A percentile compares a stretch with the other conserved stretches of the same genome.
Evolutionary conservation across 495 filamentous ascomycete genomes (phyloP).

Genomic region (Symbiotaphrina buchneri): DNA sequence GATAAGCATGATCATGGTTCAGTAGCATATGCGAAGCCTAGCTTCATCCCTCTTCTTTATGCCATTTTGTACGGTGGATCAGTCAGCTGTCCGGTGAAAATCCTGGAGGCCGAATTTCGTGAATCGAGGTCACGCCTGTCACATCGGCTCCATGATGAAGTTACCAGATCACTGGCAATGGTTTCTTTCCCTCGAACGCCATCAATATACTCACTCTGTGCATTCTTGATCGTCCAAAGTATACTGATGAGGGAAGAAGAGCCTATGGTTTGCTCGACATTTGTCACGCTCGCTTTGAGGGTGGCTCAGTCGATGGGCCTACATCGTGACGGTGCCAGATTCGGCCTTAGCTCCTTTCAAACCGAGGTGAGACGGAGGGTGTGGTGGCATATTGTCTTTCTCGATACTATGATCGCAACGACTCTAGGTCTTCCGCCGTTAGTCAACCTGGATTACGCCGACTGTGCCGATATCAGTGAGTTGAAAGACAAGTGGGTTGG

Average conservation of each 20-base stretch:
- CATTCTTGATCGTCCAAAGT: conserved; percentile 1
- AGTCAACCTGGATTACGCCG: conserved; percentile 2
- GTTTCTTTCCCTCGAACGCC: conserved; percentile 1
- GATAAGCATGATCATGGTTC: not conserved
- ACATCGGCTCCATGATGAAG: not conserved
- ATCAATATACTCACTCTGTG: not conserved
- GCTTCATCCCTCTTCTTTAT: not conserved
- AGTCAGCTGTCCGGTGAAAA: not conserved
- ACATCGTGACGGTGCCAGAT: conserved; percentile 6
- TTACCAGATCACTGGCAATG: not conserved
- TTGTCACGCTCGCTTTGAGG: conserved; percentile 5
- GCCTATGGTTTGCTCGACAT: conserved; percentile 1
- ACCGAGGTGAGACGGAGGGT: conserved; percentile 5
- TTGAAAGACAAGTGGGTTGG: conserved; percentile 7
- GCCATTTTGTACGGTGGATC: conserved; percentile 1
- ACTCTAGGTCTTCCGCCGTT: conserved; percentile 7
- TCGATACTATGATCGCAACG: conserved; percentile 6
- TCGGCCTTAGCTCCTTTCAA: conserved; percentile 1
- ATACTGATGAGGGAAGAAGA: not conserved
- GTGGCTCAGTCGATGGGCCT: conserved; percentile 7
- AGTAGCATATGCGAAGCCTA: not conserved
- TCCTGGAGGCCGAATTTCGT: too few species aligned
- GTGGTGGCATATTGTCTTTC: conserved; percentile 7
- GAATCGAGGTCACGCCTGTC: too few species aligned
- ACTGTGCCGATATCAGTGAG: conserved; percentile 5